Base-by-base conservation (phyloP, 129 eudicot genomes). In the Rutidosis leptorrhynchoides region DNA sequence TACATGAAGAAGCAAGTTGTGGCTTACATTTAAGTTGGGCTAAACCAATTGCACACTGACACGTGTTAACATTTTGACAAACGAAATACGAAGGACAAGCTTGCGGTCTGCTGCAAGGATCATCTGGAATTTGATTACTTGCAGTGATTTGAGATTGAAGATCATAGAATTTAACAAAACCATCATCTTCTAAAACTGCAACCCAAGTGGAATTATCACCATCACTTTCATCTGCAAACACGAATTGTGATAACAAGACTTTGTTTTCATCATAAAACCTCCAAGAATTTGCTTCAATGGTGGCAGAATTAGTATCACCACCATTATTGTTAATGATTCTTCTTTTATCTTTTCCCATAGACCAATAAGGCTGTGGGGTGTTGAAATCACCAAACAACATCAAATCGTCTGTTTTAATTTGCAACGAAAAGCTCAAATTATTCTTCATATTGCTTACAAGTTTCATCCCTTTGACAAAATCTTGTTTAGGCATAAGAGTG, bases 311-410 rank as follows among this genome's bases (percentile, higher is more conserved):
- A 12, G 74, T 72, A 12, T 54, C 72, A 26, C 84, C 84, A 1
- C 92, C 95, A 52, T 25, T 69, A 56, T 76, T 74, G 49, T 93
- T 82, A 64, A 85, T 82, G 29, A 81, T 83, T 77, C 45, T 85
- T 17, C 98, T 80, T 48, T 68, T 76, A 45, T 93, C 96, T 43
- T 78, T 73, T 3, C 77, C 70, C 84, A 84, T 68, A 23, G 98
- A 83, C 96, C 98, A 93, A 68, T 88, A 93, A 35, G 89, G 87
- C 51, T 93, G 98, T 2, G 91, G 84, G 6, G 78, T 79, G 5
- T 26, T 33, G 48, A 77, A 93, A 19, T 67, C 81, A 5, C 83
- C 96, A 32, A 71, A 88, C 43, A 93, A 85, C 69, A 76, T 57
- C 81, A 82, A 35, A 72, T 93, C 91, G n/a, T 85, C 83, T 0